Evolutionary conservation across 2,329 filamentous ascomycete genomes (phyloP).

Genomic region (Thelonectria rubi): DNA sequence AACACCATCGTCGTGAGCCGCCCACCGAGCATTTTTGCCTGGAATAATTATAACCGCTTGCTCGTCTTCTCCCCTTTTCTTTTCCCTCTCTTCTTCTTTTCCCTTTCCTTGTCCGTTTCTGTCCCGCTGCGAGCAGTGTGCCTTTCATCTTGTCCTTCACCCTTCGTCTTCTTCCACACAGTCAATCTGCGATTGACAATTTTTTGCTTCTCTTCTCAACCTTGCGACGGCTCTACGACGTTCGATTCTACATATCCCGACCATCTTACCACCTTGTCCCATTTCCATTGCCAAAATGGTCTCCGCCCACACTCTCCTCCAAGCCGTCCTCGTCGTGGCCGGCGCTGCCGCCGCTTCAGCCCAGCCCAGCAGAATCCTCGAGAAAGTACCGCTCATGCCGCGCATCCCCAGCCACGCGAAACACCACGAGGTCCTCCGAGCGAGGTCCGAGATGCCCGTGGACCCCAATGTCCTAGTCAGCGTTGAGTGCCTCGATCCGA

Average conservation of each 20-base stretch:
- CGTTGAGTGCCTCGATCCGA: slow-evolving; percentile 53
- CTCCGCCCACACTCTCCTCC: slow-evolving; percentile 43
- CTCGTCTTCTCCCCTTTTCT: neutral
- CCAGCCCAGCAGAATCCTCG: slow-evolving; percentile 42
- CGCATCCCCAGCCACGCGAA: slow-evolving; percentile 52
- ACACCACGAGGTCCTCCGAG: slow-evolving; percentile 55
- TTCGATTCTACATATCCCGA: neutral
- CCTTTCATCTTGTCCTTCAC: neutral
- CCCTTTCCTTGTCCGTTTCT: slow-evolving; percentile 9
- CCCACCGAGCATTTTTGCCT: neutral
- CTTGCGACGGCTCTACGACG: too few relatives aligned
- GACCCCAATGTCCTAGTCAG: slow-evolving; percentile 53
- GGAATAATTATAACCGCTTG: neutral
- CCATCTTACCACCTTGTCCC: neutral
- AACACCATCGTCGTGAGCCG: neutral
- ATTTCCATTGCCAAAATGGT: slow-evolving; percentile 43
- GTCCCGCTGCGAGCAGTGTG: neutral
- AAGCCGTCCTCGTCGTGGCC: slow-evolving; percentile 45
- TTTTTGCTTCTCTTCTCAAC: neutral
- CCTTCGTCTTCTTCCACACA: neutral
- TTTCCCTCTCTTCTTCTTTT: neutral
- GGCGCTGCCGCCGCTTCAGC: slow-evolving; percentile 46
- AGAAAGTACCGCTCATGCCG: slow-evolving; percentile 35
- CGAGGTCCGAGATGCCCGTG: slow-evolving; percentile 50
- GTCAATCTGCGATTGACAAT: slow-evolving; percentile 21